phyloP scores from a whole-genome alignment of 2,329 filamentous ascomycete genomes.

The Fusarium foetens region DNA sequence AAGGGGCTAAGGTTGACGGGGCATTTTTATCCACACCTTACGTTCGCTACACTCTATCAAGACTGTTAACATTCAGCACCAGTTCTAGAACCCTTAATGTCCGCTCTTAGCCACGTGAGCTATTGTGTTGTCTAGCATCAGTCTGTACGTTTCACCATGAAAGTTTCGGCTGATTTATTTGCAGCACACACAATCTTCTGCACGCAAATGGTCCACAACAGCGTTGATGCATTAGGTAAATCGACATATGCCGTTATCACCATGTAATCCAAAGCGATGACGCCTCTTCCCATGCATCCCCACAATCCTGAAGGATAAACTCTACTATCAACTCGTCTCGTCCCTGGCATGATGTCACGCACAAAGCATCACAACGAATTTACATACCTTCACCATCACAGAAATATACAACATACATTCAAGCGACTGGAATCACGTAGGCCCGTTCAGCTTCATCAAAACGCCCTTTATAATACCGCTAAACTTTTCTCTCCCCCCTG shows the following conservation, averaged over 20 bases:
- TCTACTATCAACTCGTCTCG: not conserved
- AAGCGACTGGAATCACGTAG: constrained; percentile 2
- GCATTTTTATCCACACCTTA: constrained; percentile 8
- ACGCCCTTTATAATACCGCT: constrained; percentile 50
- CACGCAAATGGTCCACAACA: not conserved
- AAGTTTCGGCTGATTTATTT: not conserved
- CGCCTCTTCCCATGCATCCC: constrained; percentile 11
- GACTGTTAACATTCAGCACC: not conserved
- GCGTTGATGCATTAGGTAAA: not conserved
- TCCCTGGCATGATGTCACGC: not conserved
- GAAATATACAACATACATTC: constrained; percentile 6
- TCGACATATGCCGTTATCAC: not conserved
- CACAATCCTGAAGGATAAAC: not conserved
- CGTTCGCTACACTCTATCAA: constrained; percentile 5
- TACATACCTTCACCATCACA: not conserved
- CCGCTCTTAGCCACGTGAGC: constrained; percentile 17
- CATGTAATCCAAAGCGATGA: constrained; percentile 1
- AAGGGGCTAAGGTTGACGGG: constrained; percentile 30
- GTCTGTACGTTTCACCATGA: not conserved
- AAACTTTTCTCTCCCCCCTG: constrained; percentile 47
- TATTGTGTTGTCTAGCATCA: not conserved
- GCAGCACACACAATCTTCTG: not conserved
- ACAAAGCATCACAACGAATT: not conserved
- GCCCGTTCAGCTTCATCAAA: constrained; percentile 39
- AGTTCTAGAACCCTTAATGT: constrained; percentile 22